Conservation (phyloP, 306 rosid species). For the Dryas drummondii region DNA sequence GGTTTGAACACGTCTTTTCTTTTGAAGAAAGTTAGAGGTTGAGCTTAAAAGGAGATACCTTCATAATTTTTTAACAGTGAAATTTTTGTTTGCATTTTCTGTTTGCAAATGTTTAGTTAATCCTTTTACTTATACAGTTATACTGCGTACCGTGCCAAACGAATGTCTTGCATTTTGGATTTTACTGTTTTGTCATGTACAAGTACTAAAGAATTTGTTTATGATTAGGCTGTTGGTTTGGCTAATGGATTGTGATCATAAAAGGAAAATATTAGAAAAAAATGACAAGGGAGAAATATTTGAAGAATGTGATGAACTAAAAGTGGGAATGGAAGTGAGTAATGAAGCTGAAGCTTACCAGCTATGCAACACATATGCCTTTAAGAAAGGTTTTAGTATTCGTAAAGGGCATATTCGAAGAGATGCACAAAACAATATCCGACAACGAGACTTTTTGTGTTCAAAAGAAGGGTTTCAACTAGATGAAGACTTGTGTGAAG, state of each 20-base stretch:
- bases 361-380: conserved; percentile 5
- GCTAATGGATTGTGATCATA: background rate
- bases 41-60: too few relatives aligned
- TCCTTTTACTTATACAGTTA: too few relatives aligned
- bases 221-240: background rate
- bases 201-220: background rate
- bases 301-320: background rate
- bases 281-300: background rate
- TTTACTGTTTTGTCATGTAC: background rate
- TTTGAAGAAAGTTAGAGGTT: too few relatives aligned
- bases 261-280: background rate
- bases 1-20: too few relatives aligned
- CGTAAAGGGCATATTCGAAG: conserved; percentile 12
- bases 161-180: background rate
- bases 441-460: conserved; percentile 4
- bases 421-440: conserved; percentile 6
- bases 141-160: too few relatives aligned
- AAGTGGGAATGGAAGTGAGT: background rate
- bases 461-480: conserved; percentile 11
- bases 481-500: conserved; percentile 5
- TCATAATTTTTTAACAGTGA: too few relatives aligned
- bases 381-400: conserved; percentile 14
- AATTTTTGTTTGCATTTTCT: too few relatives aligned
- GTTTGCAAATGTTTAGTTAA: too few relatives aligned
- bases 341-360: conserved; percentile 8